Conservation (phyloP, 2,329 filamentous ascomycete species). For the Neofusicoccum sp. region DNA sequence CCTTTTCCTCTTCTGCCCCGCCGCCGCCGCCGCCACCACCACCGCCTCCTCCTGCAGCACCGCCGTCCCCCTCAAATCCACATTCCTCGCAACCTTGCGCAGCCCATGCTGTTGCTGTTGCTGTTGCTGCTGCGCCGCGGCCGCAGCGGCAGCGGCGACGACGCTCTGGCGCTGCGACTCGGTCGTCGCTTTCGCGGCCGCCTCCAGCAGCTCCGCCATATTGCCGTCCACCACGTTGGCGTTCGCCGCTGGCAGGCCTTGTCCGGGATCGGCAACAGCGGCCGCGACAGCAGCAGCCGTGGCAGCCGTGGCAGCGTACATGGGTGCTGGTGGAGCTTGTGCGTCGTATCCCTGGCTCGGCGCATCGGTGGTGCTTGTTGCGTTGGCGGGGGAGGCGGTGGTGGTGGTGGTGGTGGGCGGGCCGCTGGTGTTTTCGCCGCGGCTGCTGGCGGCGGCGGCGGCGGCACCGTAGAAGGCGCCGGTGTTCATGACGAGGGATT, state of each 20-base stretch:
- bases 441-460: not conserved
- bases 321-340: not conserved
- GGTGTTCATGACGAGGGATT: not conserved
- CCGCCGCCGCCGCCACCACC: not conserved
- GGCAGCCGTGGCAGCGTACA: not conserved
- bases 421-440: not conserved
- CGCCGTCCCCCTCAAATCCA: slow-evolving; percentile 16
- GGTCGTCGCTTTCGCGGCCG: slow-evolving; percentile 39
- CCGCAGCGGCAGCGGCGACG: not conserved
- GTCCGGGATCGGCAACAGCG: not conserved
- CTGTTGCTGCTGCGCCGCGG: not conserved
- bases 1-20: slow-evolving; percentile 20
- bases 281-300: too few relatives aligned
- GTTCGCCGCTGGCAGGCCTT: not conserved
- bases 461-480: slow-evolving; percentile 7
- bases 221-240: slow-evolving; percentile 1
- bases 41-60: not conserved
- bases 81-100: slow-evolving; percentile 8
- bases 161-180: slow-evolving; percentile 24
- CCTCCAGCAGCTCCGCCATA: slow-evolving; percentile 39
- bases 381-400: not conserved
- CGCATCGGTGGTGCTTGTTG: not conserved
- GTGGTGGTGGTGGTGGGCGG: not conserved
- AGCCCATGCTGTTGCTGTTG: not conserved
- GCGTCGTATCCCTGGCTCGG: not conserved